Evolutionary conservation across 2,329 filamentous ascomycete genomes (phyloP).

Genomic region (Tolypocladium album): DNA sequence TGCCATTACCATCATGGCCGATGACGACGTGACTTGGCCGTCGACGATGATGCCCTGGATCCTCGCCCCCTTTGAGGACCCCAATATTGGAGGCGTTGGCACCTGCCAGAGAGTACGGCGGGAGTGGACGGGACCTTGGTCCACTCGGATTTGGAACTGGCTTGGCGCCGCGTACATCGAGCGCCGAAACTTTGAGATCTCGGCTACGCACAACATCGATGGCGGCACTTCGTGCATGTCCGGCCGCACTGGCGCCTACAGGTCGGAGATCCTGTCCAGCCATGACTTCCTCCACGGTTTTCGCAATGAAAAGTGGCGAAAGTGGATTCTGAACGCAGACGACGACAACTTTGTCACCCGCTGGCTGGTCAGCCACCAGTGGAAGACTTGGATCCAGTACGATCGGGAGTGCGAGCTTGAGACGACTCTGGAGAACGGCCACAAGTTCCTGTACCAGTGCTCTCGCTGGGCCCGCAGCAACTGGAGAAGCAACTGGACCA

Average conservation of each 20-base stretch:
- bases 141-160: conserved; percentile 69
- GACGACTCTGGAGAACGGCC: conserved; percentile 83
- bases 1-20: conserved; percentile 79
- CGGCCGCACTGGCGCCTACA: conserved; percentile 85
- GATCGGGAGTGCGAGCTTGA: conserved; percentile 82
- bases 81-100: conserved; percentile 76
- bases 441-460: conserved; percentile 87
- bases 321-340: conserved; percentile 86
- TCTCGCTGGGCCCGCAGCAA: conserved; percentile 93
- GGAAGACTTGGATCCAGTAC: conserved; percentile 95
- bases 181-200: conserved; percentile 92
- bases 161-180: conserved; percentile 87
- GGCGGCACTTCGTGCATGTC: conserved; percentile 96
- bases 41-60: conserved; percentile 81
- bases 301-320: conserved; percentile 81
- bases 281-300: conserved; percentile 80
- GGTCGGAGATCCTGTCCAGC: conserved; percentile 77
- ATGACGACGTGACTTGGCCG: conserved; percentile 94
- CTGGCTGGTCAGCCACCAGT: conserved; percentile 85
- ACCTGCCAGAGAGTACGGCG: conserved; percentile 82
- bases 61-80: conserved; percentile 81
- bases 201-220: conserved; percentile 88
- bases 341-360: conserved; percentile 98
- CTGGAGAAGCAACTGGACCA: conserved; percentile 94
- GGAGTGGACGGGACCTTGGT: conserved; percentile 47